Evolutionary conservation across 495 filamentous ascomycete species (phyloP).

Genomic region (Podospora bellae-mahoneyi): DNA sequence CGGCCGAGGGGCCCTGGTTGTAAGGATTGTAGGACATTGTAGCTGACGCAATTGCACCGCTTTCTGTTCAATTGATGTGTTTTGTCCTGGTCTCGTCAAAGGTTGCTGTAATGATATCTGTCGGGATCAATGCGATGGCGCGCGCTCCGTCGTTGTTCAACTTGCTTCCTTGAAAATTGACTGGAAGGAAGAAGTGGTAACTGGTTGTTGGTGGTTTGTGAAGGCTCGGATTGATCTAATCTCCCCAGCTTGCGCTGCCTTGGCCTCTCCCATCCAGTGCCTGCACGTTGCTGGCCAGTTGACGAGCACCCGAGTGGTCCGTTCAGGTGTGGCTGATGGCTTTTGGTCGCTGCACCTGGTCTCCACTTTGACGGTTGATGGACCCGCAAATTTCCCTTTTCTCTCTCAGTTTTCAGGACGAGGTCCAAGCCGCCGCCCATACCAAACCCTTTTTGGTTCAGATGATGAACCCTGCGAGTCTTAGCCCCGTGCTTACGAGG

Average conservation of each 20-base stretch:
- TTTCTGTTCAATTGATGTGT: slow-evolving; percentile 19
- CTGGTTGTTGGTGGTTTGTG: slow-evolving; percentile 1
- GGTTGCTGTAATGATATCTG: slow-evolving; percentile 3
- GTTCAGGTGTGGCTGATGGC: neutral
- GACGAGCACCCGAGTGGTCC: neutral
- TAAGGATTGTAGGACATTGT: slow-evolving; percentile 50
- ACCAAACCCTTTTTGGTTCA: slow-evolving; percentile 3
- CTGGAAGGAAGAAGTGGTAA: neutral
- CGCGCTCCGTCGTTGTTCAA: neutral
- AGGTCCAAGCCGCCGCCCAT: neutral
- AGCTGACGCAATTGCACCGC: slow-evolving; percentile 18
- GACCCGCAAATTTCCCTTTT: slow-evolving; percentile 13
- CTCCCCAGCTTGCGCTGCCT: slow-evolving; percentile 1
- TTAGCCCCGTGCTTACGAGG: neutral
- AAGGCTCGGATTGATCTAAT: neutral
- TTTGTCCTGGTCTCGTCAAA: neutral
- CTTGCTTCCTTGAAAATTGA: neutral
- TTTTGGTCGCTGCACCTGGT: no score
- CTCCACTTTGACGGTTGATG: neutral
- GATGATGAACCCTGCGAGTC: neutral
- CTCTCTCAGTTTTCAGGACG: neutral
- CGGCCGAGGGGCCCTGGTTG: slow-evolving; percentile 41
- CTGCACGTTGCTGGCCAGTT: neutral
- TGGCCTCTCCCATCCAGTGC: neutral
- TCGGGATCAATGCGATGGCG: neutral